These are phyloP conservation scores for Phanerochaete carnosa DNA, from an alignment of 768 basidiomycete genomes.

Conservation along the genomic window DNA sequence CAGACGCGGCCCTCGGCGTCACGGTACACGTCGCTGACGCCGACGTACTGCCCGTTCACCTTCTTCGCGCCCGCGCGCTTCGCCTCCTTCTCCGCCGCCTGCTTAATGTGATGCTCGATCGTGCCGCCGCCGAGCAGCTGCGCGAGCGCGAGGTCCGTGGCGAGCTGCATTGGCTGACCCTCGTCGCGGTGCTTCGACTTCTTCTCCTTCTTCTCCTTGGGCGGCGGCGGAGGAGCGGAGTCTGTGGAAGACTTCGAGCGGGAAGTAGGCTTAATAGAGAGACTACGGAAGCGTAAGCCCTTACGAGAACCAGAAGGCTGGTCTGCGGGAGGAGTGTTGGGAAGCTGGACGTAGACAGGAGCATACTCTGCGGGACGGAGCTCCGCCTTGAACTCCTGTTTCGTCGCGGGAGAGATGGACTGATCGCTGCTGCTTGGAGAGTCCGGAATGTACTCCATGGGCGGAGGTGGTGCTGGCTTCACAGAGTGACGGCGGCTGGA, in stretches of 20 bases:
- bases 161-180: conserved; percentile 5
- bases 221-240: background rate
- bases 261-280: background rate
- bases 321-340: background rate
- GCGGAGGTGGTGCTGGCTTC: background rate
- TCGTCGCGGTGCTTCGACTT: conserved; percentile 10
- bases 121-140: conserved; percentile 15
- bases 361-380: conserved; percentile 9
- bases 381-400: conserved; percentile 6
- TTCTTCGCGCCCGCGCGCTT: conserved; percentile 7
- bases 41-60: conserved; percentile 9
- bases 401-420: conserved; percentile 5
- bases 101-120: conserved; percentile 14
- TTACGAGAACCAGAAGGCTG: background rate
- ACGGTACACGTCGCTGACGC: conserved; percentile 1
- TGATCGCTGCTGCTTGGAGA: conserved; percentile 10
- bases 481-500: conserved; percentile 3
- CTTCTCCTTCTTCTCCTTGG: background rate
- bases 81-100: conserved; percentile 9
- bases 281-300: background rate
- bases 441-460: conserved; percentile 9
- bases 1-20: conserved; percentile 13
- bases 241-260: background rate
- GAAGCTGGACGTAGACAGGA: conserved; percentile 9
- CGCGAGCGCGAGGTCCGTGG: conserved; percentile 15